Percentiles rank a stretch among this genome's conserved stretches.
Conservation (phyloP, 2,329 filamentous ascomycete genomes). For the Lachnellula occidentalis region DNA sequence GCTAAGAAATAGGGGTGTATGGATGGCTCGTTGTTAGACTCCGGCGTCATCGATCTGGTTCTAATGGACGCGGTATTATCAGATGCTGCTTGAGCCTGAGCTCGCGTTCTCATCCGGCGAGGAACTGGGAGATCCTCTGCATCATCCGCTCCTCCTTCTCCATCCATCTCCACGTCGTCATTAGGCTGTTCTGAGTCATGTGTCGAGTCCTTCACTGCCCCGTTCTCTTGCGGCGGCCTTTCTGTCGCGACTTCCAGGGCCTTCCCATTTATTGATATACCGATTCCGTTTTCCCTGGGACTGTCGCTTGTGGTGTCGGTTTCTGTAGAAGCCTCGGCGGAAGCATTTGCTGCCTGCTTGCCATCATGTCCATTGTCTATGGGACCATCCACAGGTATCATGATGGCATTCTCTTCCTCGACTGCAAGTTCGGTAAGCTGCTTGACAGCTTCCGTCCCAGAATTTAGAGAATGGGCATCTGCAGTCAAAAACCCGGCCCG, state of each 20-base stretch:
- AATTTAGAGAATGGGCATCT: constrained; percentile 8
- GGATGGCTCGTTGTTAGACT: constrained; percentile 44
- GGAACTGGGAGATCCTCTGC: constrained; percentile 39
- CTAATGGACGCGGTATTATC: constrained; percentile 31
- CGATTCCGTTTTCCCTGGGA: background rate
- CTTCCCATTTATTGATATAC: background rate
- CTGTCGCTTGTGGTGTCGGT: background rate
- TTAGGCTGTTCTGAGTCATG: background rate
- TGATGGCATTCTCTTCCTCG: background rate
- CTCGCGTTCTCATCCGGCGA: constrained; percentile 51
- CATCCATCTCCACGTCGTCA: constrained; percentile 11
- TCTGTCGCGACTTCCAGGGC: background rate
- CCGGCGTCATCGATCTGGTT: constrained; percentile 35
- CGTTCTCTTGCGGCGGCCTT: background rate
- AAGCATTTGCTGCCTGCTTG: background rate
- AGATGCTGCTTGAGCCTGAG: constrained; percentile 42
- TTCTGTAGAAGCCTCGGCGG: background rate
- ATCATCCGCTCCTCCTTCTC: constrained; percentile 28
- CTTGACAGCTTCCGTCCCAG: constrained; percentile 4
- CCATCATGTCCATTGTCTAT: background rate
- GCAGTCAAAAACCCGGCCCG: constrained; percentile 8
- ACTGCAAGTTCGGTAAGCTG: background rate
- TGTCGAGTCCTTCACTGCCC: constrained; percentile 2
- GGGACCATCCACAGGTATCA: background rate
- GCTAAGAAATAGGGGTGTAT: constrained; percentile 72